Conservation (phyloP, 495 filamentous ascomycete species). For the Mycothermus thermophilus region DNA sequence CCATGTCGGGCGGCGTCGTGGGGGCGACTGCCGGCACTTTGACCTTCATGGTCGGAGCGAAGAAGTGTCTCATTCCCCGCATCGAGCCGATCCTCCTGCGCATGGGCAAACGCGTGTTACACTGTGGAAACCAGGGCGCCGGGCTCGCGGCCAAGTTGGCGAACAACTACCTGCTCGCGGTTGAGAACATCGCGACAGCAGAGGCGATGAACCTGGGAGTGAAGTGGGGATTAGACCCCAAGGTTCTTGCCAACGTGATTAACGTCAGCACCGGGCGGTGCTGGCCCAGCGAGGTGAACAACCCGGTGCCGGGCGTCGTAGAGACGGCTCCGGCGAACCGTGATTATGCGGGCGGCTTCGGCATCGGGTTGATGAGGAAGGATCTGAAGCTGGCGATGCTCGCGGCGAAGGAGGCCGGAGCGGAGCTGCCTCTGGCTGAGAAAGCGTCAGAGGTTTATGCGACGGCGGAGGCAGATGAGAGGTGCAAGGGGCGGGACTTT, state of each 20-base stretch:
- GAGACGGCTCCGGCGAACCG: conserved; percentile 55
- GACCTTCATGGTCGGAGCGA: conserved; percentile 77
- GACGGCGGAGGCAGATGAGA: conserved; percentile 41
- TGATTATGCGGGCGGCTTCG: conserved; percentile 73
- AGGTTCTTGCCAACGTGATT: conserved; percentile 63
- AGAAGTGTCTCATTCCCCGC: conserved; percentile 42
- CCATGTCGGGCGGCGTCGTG: conserved; percentile 79
- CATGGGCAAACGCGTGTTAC: conserved; percentile 73
- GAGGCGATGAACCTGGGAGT: conserved; percentile 91
- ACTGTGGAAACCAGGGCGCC: conserved; percentile 66
- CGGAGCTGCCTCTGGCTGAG: conserved; percentile 50
- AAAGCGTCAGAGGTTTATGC: conserved; percentile 57
- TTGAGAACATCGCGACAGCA: conserved; percentile 83
- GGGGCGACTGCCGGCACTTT: conserved; percentile 61
- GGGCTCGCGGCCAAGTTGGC: conserved; percentile 78
- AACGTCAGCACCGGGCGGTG: conserved; percentile 76
- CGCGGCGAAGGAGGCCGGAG: conserved; percentile 54
- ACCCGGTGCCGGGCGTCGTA: conserved; percentile 78
- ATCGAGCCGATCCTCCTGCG: conserved; percentile 49
- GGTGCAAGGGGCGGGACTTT: conserved; percentile 63
- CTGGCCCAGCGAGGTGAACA: conserved; percentile 89
- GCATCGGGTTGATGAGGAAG: conserved; percentile 73
- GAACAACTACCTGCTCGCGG: conserved; percentile 85
- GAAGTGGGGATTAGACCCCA: conserved; percentile 68
- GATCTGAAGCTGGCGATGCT: conserved; percentile 59